Base-by-base conservation (phyloP, 1,284 basidiomycete genomes). In the Naganishia sp. region DNA sequence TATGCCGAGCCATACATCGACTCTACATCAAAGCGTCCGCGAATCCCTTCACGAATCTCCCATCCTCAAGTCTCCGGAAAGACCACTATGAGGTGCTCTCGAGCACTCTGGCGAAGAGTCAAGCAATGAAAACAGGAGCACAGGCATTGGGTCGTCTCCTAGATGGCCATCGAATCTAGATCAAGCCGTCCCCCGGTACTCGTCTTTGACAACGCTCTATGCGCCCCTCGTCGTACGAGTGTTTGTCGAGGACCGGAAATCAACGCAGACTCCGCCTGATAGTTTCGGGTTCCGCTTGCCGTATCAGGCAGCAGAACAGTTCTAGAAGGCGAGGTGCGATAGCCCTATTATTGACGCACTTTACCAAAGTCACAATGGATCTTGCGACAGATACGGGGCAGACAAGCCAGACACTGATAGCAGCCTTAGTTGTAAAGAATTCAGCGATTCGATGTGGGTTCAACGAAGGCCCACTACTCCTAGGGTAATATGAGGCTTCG, bases 301-400 rank as follows among this genome's bases (percentile, higher is more conserved):
- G 15, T 31, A 13, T 13, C 10, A 23, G 48, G 54, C 31, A 55
- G 52, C 7, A 33, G 53, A 55, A 65, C 54, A 50, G 53, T n/a
- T 28, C 21, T n/a, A 53, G 45, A 11, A 7, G 16, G 36, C 28
- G 28, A 23, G 52, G 36, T 46, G n/a, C 21, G 59, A 11, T 18
- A 49, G 60, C 55, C 60, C 59, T 63, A 61, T 23, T 52, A 63
- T 67, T 63, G 66, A 64, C 60, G 66, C 55, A 53, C n/a, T 59
- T 44, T 48, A 42, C 67, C 72, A 72, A 68, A 73, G 75, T 75
- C 23, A 73, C 65, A 28, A 70, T 77, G 74, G 75, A 67, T 74
- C 71, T 69, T 64, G 70, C 78, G 78, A 80, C 78, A 80, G 78
- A 80, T 80, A 80, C 78, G 77, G 77, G 77, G 77, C 74, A 70